Percentiles rank a stretch among this genome's conserved stretches.
These are phyloP conservation scores for Rhododendron henanense DNA, from an alignment of 148 eudicot genomes.

Conservation along the genomic window DNA sequence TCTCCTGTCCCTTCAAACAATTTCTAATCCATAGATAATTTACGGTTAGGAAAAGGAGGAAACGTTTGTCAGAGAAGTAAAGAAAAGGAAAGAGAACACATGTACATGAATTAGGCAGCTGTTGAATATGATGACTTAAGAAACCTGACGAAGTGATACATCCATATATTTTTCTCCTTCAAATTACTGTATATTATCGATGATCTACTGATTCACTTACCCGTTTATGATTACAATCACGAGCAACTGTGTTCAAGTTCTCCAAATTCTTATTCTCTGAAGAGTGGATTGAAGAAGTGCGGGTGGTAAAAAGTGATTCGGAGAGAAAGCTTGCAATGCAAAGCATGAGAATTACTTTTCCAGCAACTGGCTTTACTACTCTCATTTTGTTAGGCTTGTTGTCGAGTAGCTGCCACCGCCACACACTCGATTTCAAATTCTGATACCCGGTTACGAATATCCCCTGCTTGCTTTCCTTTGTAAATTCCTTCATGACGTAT, in stretches of 20 bases:
- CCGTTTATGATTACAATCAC: slow-evolving; percentile 51
- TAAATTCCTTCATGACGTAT: slow-evolving; percentile 15
- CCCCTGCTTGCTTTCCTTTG: background rate
- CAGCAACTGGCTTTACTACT: slow-evolving; percentile 50
- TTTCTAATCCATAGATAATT: slow-evolving; percentile 27
- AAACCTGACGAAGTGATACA: background rate
- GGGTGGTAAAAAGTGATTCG: slow-evolving; percentile 61
- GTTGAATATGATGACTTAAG: background rate
- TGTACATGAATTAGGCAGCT: background rate
- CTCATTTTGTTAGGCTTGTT: slow-evolving; percentile 52
- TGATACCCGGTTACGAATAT: background rate
- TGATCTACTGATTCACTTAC: slow-evolving; percentile 26
- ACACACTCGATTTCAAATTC: slow-evolving; percentile 1
- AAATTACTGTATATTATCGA: background rate
- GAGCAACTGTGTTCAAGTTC: slow-evolving; percentile 21
- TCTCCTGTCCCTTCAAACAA: slow-evolving; percentile 49
- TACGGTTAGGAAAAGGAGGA: background rate
- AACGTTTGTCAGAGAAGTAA: background rate
- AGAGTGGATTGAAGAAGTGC: slow-evolving; percentile 34
- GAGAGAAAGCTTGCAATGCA: slow-evolving; percentile 73
- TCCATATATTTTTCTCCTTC: background rate
- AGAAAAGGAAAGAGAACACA: background rate
- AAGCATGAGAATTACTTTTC: slow-evolving; percentile 47
- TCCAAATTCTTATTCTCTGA: slow-evolving; percentile 17
- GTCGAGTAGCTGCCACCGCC: slow-evolving; percentile 26